Conservation (phyloP, 2,329 filamentous ascomycete genomes). For the Mycosphaerella sp. region DNA sequence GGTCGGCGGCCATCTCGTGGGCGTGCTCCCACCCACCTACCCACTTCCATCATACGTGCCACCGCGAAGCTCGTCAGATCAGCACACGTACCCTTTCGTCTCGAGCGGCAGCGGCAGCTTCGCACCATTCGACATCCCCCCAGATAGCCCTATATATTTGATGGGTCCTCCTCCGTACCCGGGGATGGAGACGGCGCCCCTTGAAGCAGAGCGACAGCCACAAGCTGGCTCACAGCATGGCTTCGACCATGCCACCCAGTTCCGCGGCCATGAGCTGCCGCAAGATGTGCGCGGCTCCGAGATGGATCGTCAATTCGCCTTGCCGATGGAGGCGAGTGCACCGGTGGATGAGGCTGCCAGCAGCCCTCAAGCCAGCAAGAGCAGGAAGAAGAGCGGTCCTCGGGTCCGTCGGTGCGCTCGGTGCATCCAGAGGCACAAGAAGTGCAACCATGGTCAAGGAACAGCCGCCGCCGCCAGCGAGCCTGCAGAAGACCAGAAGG, state of each 20-base stretch:
- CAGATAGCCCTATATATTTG: neutral
- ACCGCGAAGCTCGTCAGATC: neutral
- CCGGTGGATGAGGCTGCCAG: too few species aligned
- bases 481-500: neutral
- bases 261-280: neutral
- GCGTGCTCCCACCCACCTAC: slow-evolving; percentile 9
- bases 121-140: too few species aligned
- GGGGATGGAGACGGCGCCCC: neutral
- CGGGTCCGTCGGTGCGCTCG: neutral
- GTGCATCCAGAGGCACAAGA: slow-evolving; percentile 2
- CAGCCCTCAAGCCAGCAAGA: too few species aligned
- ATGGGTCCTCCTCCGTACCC: neutral
- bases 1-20: slow-evolving; percentile 17
- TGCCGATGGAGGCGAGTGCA: too few species aligned
- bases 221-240: neutral
- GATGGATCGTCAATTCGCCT: too few species aligned
- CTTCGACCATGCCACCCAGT: neutral
- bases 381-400: too few species aligned
- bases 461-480: too few species aligned
- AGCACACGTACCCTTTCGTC: neutral
- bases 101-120: neutral
- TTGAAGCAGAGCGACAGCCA: neutral
- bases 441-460: neutral
- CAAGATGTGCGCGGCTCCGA: neutral
- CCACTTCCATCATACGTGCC: neutral